These are phyloP conservation scores for Tylopilus sp. DNA, from an alignment of 768 basidiomycete species.

Conservation along the genomic window DNA sequence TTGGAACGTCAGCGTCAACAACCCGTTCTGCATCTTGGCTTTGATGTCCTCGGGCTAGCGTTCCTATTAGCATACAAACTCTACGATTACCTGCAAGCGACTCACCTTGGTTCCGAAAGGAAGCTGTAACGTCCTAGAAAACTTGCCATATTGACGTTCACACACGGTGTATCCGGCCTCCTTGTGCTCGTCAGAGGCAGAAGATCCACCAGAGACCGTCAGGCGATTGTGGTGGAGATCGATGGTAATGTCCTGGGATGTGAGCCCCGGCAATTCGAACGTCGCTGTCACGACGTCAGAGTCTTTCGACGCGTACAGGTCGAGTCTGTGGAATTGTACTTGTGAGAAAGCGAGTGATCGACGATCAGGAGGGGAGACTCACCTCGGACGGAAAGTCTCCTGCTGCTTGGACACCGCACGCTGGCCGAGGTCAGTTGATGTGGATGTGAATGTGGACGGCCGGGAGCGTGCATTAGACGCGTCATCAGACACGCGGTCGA, in stretches of 20 bases:
- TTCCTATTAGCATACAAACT: no score
- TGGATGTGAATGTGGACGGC: neutral
- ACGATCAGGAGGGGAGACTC: neutral
- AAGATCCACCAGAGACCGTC: no score
- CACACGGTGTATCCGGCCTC: no score
- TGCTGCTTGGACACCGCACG: neutral
- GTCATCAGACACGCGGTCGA: conserved; percentile 5
- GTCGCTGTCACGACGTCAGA: neutral
- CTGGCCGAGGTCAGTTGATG: neutral
- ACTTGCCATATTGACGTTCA: no score
- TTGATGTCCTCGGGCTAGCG: no score
- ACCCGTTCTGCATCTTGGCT: no score
- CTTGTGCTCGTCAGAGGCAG: no score
- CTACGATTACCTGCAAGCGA: no score
- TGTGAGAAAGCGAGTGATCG: no score
- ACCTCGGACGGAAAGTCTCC: conserved; percentile 3
- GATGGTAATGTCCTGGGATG: neutral
- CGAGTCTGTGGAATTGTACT: neutral
- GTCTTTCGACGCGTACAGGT: neutral
- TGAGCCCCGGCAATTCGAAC: neutral
- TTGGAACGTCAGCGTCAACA: no score
- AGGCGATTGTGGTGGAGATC: neutral
- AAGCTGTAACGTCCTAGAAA: no score
- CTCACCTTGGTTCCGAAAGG: no score
- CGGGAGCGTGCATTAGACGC: conserved; percentile 6